Evolutionary conservation across 257 asterid species (phyloP), one percentile per base, ranked within the genome.

Genomic region (Fraxinus quadrangulata): DNA sequence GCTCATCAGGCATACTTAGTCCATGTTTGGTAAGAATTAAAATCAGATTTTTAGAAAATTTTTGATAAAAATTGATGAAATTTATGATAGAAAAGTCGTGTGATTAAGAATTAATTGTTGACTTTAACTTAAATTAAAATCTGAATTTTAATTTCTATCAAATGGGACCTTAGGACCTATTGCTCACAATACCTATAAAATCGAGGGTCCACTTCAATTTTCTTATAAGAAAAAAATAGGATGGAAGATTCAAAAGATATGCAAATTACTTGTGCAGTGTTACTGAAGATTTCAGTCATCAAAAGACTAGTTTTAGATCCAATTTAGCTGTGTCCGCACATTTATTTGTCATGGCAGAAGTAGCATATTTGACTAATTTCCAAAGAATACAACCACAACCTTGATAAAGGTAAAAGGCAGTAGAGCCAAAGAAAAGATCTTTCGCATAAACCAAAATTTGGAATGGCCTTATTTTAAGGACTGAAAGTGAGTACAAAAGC

Each of bases 401-500:
- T 33, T 61, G 78, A 70, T 72, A 77, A 81, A 80, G 47, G 63
- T 79, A 51, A 51, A 73, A 63, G 77, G 79, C 74, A 67, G 68
- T 59, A 75, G 56, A 37, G 73, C 68, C 77, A 74, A 63, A 37
- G 51, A 75, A 49, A 40, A 42, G 37, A 19, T 31, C 24, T 23
- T 61, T 37, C n/a, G 16, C 47, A 47, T 63, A 68, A 40, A 34
- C 81, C 78, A 47, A 61, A 67, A 73, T 28, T 70, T 39, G 49
- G 75, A 72, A 73, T 74, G 70, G 61, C 83, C 79, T 74, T 78
- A 75, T 78, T 83, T 83, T 67, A 47, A 79, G 87, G 81, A 39
- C 78, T 80, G 83, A 83, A 83, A 78, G 82, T 45, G 56, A 79
- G 76, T 73, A 77, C 72, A 67, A 77, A 80, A 83, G 77, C 67